A percentile compares a stretch with the other conserved stretches of the same genome.
Evolutionary conservation across 1,139 yeast genomes (phyloP).

Genomic region (Magnusiomyces tetraspermus): DNA sequence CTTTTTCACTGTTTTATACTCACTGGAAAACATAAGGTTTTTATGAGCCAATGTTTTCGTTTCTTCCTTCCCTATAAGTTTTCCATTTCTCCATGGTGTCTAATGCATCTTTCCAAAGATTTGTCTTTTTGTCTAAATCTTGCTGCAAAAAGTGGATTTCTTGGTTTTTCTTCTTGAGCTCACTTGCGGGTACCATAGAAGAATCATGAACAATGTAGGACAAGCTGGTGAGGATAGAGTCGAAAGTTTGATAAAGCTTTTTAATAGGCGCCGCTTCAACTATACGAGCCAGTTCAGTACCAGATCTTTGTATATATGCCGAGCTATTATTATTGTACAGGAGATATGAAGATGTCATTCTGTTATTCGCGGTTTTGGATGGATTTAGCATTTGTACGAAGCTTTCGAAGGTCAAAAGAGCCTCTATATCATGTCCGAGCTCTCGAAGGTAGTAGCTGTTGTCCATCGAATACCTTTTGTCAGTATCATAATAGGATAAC

Average conservation of each 20-base stretch:
- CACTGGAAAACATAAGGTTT: background rate
- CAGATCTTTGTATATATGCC: background rate
- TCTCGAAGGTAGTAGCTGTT: background rate
- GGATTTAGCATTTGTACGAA: background rate
- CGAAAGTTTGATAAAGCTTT: background rate
- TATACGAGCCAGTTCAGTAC: background rate
- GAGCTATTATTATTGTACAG: background rate
- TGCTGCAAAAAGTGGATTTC: background rate
- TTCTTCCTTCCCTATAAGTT: conserved; percentile 4
- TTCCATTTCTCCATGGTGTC: conserved; percentile 5
- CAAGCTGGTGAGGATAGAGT: background rate
- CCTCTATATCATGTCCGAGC: background rate
- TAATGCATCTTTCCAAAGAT: conserved; percentile 2
- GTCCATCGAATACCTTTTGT: background rate
- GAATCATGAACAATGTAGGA: background rate
- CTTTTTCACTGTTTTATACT: background rate
- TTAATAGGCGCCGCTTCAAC: background rate
- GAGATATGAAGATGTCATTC: background rate
- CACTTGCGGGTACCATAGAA: background rate
- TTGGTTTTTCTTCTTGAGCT: background rate
- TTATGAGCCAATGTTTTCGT: background rate
- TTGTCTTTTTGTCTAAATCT: background rate
- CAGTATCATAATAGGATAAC: background rate
- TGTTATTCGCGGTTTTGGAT: background rate
- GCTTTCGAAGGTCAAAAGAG: background rate